Base-by-base conservation (phyloP, 345 rosid species). In the Pelargonium nanum region DNA sequence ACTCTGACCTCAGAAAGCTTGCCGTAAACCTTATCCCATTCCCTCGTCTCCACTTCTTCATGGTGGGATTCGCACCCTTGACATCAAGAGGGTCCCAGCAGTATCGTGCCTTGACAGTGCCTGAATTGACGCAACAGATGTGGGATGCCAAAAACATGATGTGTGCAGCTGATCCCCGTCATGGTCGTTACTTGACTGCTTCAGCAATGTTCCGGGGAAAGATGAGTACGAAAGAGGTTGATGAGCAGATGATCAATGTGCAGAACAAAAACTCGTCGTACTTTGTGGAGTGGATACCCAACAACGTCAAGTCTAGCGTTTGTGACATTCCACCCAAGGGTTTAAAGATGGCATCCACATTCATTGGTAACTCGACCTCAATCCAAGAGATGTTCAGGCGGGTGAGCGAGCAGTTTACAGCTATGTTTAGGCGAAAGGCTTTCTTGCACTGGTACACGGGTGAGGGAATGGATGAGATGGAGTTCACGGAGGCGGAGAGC, bases 141-240 rank as follows among this genome's bases (percentile, higher is more conserved):
- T 69, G 73, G 73, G 73, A 69, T 57, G 62, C 73, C 19, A 69
- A 69, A 55, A 69, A 69, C 64, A 69, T 69, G 73, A 69, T 69
- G 73, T 69, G 73, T 26, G 73, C 73, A n/a, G 73, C 73, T 24
- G 73, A 69, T 19, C 73, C 73, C 21, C 73, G 73, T n/a, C 73
- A 69, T 7, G 73, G 73, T 13, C 73, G 73, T n/a, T 69, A 69
- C 68, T 58, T 69, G 30, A 69, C 73, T 54, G 73, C 73, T 22
- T 69, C 73, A 1, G 73, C 73, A 48, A 34, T 69, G 73, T 69
- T 69, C 68, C 68, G 73, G 20, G 73, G 73, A 20, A 69, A 69
- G 68, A 69, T 69, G 73, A 69, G 73, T 59, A 69, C 73, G 7
- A 69, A 69, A 40, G 73, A 69, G 63, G 73, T 69, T 22, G 73